Percentiles rank a stretch among this genome's conserved stretches.
These are phyloP conservation scores for Solanum chiquidenum DNA, from an alignment of 257 asterid genomes.

Conservation along the genomic window DNA sequence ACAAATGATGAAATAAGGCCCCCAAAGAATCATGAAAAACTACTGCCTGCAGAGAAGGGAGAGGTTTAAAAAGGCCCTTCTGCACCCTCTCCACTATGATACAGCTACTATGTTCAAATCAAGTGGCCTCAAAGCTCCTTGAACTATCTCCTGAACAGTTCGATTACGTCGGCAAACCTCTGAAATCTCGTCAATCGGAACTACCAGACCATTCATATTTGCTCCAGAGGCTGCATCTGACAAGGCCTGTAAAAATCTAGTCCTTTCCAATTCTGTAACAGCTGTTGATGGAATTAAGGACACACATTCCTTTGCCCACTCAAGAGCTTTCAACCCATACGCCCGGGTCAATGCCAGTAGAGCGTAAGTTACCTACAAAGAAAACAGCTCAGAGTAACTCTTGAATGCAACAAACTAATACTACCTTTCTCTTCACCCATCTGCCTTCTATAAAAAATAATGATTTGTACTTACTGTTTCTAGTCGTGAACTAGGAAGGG, in stretches of 20 bases:
- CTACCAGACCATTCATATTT: slow-evolving; percentile 43
- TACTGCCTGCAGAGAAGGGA: slow-evolving; percentile 32
- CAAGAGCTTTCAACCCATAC: slow-evolving; percentile 57
- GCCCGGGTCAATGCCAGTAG: slow-evolving; percentile 69
- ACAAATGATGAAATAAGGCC: slow-evolving; percentile 20
- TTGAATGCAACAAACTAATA: not conserved
- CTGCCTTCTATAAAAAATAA: not conserved
- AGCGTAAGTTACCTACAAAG: slow-evolving; percentile 64
- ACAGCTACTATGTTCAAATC: slow-evolving; percentile 58
- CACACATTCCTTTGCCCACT: slow-evolving; percentile 74
- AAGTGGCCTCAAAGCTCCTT: slow-evolving; percentile 89
- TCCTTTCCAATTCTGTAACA: slow-evolving; percentile 61
- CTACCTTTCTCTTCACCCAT: not conserved
- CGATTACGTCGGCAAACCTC: slow-evolving; percentile 93
- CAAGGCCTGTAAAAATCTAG: slow-evolving; percentile 72
- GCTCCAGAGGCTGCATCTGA: slow-evolving; percentile 59
- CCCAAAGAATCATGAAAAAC: slow-evolving; percentile 4
- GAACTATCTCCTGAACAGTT: slow-evolving; percentile 94
- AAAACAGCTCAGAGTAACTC: slow-evolving; percentile 7
- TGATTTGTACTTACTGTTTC: slow-evolving; percentile 49
- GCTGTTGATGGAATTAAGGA: slow-evolving; percentile 81
- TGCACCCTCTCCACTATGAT: slow-evolving; percentile 42
- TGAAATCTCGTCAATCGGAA: slow-evolving; percentile 80
- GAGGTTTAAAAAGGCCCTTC: slow-evolving; percentile 44
- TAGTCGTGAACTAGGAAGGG: slow-evolving; percentile 84